Percentiles rank a stretch among this genome's conserved stretches.
These are phyloP conservation scores for Mycena vulgaris DNA, from an alignment of 768 basidiomycete species.

Conservation along the genomic window DNA sequence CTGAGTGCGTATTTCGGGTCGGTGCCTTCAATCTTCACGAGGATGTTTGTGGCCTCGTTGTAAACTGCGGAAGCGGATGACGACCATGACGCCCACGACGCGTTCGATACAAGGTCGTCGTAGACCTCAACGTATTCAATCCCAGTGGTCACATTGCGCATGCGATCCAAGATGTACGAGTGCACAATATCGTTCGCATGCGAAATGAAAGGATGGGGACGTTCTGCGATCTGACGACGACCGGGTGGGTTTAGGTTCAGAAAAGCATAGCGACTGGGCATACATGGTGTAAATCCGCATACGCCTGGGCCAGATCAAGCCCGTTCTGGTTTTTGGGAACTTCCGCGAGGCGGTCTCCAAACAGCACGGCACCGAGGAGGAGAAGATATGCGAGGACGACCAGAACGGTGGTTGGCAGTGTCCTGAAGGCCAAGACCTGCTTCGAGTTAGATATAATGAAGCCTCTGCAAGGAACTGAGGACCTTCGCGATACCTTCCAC, in stretches of 20 bases:
- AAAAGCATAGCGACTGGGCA: background rate
- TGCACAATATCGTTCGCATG: constrained; percentile 82
- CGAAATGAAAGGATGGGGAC: constrained; percentile 85
- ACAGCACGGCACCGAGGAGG: constrained; percentile 62
- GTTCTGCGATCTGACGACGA: constrained; percentile 70
- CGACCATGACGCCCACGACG: constrained; percentile 53
- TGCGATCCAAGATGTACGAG: constrained; percentile 68
- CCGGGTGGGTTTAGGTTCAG: constrained; percentile 1
- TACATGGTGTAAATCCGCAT: constrained; percentile 72
- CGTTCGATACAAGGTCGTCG: constrained; percentile 66
- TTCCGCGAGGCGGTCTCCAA: constrained; percentile 63
- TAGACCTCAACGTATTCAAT: constrained; percentile 63
- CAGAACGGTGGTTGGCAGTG: constrained; percentile 62
- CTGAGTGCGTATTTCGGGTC: constrained; percentile 49
- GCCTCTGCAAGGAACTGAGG: background rate
- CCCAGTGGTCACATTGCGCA: constrained; percentile 62
- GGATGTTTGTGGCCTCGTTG: constrained; percentile 78
- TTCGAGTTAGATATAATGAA: background rate
- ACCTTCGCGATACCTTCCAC: constrained; percentile 34
- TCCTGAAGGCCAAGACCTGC: constrained; percentile 49
- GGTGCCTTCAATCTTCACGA: constrained; percentile 74
- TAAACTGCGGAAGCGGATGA: constrained; percentile 53
- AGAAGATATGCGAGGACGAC: constrained; percentile 63
- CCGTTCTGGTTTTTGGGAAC: constrained; percentile 62
- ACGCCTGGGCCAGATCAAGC: constrained; percentile 68